These are phyloP conservation scores for Lactarius quietus DNA, from an alignment of 768 basidiomycete species.

Conservation along the genomic window DNA sequence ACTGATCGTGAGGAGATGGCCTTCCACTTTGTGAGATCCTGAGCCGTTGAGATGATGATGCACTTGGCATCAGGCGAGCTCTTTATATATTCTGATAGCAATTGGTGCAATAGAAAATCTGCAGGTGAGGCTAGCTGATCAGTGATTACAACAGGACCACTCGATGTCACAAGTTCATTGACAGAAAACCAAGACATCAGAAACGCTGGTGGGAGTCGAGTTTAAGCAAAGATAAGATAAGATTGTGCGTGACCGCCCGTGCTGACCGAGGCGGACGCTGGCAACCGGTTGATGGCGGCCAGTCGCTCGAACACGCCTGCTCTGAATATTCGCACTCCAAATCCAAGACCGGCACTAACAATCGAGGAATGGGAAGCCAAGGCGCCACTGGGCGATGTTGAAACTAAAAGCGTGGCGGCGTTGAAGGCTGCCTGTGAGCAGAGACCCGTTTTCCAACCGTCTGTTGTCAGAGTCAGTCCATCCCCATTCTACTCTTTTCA, in stretches of 20 bases:
- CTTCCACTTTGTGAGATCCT: slow-evolving; percentile 57
- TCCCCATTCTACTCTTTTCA: background rate
- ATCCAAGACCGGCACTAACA: slow-evolving; percentile 48
- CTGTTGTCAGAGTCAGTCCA: slow-evolving; percentile 61
- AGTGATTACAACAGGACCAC: slow-evolving; percentile 57
- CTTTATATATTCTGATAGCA: slow-evolving; percentile 53
- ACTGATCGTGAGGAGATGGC: slow-evolving; percentile 62
- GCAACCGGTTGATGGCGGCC: slow-evolving; percentile 22
- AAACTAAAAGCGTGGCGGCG: slow-evolving; percentile 58
- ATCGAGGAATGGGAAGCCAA: slow-evolving; percentile 92
- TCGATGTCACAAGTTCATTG: slow-evolving; percentile 43
- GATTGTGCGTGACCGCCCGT: background rate
- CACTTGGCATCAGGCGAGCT: slow-evolving; percentile 33
- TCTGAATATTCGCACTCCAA: slow-evolving; percentile 28
- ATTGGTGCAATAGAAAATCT: slow-evolving; percentile 65
- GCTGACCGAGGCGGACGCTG: background rate
- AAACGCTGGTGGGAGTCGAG: background rate
- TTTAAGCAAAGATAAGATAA: background rate
- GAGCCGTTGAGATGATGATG: slow-evolving; percentile 56
- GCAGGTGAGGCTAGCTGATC: slow-evolving; percentile 69
- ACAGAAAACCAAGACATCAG: slow-evolving; percentile 50
- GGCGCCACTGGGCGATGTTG: slow-evolving; percentile 69
- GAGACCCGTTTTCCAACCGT: slow-evolving; percentile 45
- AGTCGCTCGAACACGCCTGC: slow-evolving; percentile 26
- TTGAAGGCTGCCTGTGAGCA: slow-evolving; percentile 61